Conservation (phyloP, 805 yeast genomes). For the Candida multigemmis region DNA sequence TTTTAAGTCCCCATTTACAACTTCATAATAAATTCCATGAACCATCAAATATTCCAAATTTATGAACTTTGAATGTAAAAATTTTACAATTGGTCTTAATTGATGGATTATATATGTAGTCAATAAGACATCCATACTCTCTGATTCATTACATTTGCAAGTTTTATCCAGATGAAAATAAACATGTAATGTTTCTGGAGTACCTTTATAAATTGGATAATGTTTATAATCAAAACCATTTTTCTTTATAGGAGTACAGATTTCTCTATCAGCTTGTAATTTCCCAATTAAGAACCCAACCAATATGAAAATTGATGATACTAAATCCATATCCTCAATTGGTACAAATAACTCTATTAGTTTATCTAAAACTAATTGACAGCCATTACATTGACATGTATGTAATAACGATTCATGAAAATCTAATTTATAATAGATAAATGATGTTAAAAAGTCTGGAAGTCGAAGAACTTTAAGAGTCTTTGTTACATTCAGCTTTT, state of each 20-base stretch:
- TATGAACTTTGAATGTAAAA: constrained; percentile 12
- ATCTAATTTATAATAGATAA: constrained; percentile 26
- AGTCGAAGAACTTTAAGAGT: constrained; percentile 16
- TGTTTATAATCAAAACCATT: constrained; percentile 10
- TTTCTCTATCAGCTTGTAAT: constrained; percentile 26
- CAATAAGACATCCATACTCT: constrained; percentile 21
- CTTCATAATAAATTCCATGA: constrained; percentile 25
- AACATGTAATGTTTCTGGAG: constrained; percentile 22
- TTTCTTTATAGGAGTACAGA: constrained; percentile 23
- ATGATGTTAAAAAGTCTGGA: constrained; percentile 27
- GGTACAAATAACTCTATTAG: constrained; percentile 14
- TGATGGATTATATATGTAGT: constrained; percentile 27
- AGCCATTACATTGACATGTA: constrained; percentile 28
- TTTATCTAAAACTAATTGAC: constrained; percentile 15
- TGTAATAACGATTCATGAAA: constrained; percentile 24
- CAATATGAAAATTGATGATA: constrained; percentile 19
- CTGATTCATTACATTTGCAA: constrained; percentile 14
- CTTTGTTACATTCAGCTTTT: constrained; percentile 3
- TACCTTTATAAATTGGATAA: constrained; percentile 26
- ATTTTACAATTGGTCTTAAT: constrained; percentile 18
- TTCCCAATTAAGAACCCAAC: constrained; percentile 24
- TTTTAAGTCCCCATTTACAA: constrained; percentile 5
- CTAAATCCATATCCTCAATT: constrained; percentile 10
- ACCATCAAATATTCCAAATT: constrained; percentile 20
- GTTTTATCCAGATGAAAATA: constrained; percentile 14